phyloP scores from a whole-genome alignment of 2,329 filamentous ascomycete species.

The Orbilia ellipsospora region DNA sequence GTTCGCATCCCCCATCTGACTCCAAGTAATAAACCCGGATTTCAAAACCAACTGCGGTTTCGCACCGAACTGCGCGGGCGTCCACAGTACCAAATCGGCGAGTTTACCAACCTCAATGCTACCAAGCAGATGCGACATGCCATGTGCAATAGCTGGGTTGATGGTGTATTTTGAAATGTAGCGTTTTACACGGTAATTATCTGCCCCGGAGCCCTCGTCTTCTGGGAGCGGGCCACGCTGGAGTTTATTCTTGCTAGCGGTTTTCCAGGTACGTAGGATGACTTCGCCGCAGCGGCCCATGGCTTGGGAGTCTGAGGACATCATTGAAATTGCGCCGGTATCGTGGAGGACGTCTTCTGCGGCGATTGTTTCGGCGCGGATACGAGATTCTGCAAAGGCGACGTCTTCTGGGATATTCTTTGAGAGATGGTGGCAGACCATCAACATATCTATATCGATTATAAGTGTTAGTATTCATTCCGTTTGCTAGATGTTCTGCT shows the following conservation, averaged over 20 bases:
- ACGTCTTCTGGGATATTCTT: slow-evolving; percentile 95
- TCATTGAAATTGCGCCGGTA: slow-evolving; percentile 95
- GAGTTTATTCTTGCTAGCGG: slow-evolving; percentile 93
- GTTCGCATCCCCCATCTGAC: slow-evolving; percentile 87
- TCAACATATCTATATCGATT: slow-evolving; percentile 78
- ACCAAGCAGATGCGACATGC: slow-evolving; percentile 86
- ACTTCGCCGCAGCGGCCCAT: slow-evolving; percentile 98
- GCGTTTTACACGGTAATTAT: slow-evolving; percentile 91
- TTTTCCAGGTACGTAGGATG: slow-evolving; percentile 93
- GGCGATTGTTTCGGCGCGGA: slow-evolving; percentile 94
- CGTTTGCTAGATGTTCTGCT: neutral
- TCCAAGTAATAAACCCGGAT: slow-evolving; percentile 83
- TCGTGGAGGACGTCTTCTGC: slow-evolving; percentile 97
- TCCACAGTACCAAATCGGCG: slow-evolving; percentile 90
- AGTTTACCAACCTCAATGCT: slow-evolving; percentile 82
- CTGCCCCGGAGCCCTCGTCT: slow-evolving; percentile 80
- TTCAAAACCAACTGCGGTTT: slow-evolving; percentile 83
- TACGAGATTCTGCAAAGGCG: slow-evolving; percentile 92
- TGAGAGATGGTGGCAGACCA: slow-evolving; percentile 95
- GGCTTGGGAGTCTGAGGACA: slow-evolving; percentile 93
- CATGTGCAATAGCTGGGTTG: slow-evolving; percentile 91
- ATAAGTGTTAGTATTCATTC: neutral
- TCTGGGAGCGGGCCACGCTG: slow-evolving; percentile 81
- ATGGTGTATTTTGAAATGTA: slow-evolving; percentile 97
- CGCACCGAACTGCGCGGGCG: slow-evolving; percentile 83